Conservation (phyloP, 371 early-diverging fungal species). For the Mortierella sp. region DNA sequence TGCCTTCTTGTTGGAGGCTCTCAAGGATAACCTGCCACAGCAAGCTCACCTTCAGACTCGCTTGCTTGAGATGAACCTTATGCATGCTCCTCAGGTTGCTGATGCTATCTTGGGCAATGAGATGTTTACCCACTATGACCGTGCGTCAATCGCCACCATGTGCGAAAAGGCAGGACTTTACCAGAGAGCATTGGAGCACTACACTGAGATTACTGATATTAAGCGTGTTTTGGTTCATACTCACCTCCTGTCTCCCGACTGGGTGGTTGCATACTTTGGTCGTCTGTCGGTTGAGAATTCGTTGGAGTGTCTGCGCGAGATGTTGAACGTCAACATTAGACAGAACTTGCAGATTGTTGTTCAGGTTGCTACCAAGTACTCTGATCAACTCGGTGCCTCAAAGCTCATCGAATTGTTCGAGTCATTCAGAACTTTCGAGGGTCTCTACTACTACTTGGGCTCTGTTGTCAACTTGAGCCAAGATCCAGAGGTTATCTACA, state of each 20-base stretch:
- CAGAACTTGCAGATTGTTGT: slow-evolving; percentile 96
- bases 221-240: slow-evolving; percentile 96
- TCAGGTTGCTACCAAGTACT: slow-evolving; percentile 96
- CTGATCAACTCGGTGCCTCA: slow-evolving; percentile 90
- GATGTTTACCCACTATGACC: slow-evolving; percentile 96
- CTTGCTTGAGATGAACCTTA: slow-evolving; percentile 96
- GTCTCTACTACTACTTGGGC: slow-evolving; percentile 90
- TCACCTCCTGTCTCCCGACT: slow-evolving; percentile 85
- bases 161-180: slow-evolving; percentile 98
- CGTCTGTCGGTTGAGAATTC: slow-evolving; percentile 94
- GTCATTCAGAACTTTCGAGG: slow-evolving; percentile 92
- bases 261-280: slow-evolving; percentile 94
- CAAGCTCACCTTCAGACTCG: slow-evolving; percentile 95
- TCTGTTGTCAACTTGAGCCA: slow-evolving; percentile 95
- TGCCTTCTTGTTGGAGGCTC: slow-evolving; percentile 94
- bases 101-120: slow-evolving; percentile 97
- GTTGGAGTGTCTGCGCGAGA: slow-evolving; percentile 92
- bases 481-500: slow-evolving; percentile 96
- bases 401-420: slow-evolving; percentile 94
- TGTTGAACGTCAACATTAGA: slow-evolving; percentile 85
- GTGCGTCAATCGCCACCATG: slow-evolving; percentile 88
- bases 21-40: slow-evolving; percentile 91
- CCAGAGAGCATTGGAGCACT: slow-evolving; percentile 97
- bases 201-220: slow-evolving; percentile 95
- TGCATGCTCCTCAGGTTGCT: slow-evolving; percentile 97